phyloP scores from a whole-genome alignment of 805 yeast species.

The Barnettozyma pratensis region DNA sequence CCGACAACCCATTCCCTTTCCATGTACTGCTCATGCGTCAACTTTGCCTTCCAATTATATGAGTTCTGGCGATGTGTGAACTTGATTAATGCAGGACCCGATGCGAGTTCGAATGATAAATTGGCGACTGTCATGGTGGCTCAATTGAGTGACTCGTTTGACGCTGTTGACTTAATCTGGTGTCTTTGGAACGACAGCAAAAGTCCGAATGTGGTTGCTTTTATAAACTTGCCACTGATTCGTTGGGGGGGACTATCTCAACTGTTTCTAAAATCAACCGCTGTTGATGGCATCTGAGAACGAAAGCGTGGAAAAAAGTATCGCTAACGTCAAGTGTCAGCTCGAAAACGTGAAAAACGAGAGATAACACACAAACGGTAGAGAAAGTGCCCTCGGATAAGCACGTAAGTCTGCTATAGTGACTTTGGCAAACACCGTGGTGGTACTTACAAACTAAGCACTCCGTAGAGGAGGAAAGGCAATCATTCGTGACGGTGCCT shows the following conservation, averaged over 20 bases:
- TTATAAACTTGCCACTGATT: background rate
- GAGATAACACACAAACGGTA: background rate
- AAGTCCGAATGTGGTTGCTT: no score
- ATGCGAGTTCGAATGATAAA: slow-evolving; percentile 11
- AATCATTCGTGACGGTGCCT: no score
- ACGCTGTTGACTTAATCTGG: no score
- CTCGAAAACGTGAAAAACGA: background rate
- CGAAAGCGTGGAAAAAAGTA: background rate
- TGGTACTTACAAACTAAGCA: no score
- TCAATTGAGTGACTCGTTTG: no score
- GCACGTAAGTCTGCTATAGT: no score
- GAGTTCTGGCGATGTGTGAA: slow-evolving; percentile 33
- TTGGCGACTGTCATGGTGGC: slow-evolving; percentile 2
- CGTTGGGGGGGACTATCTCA: background rate
- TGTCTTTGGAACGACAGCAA: no score
- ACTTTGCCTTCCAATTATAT: slow-evolving; percentile 29
- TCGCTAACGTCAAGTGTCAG: slow-evolving; percentile 8
- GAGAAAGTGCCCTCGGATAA: no score
- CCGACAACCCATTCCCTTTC: slow-evolving; percentile 33
- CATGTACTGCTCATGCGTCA: slow-evolving; percentile 31
- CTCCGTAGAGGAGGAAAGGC: no score
- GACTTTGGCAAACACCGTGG: no score
- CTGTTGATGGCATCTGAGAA: slow-evolving; percentile 5
- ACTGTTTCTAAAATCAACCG: slow-evolving; percentile 1
- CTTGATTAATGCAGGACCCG: slow-evolving; percentile 29